Evolutionary conservation across 139 green algal species (phyloP), one percentile per base, ranked within the genome.

Genomic region (Gonium pectorale): DNA sequence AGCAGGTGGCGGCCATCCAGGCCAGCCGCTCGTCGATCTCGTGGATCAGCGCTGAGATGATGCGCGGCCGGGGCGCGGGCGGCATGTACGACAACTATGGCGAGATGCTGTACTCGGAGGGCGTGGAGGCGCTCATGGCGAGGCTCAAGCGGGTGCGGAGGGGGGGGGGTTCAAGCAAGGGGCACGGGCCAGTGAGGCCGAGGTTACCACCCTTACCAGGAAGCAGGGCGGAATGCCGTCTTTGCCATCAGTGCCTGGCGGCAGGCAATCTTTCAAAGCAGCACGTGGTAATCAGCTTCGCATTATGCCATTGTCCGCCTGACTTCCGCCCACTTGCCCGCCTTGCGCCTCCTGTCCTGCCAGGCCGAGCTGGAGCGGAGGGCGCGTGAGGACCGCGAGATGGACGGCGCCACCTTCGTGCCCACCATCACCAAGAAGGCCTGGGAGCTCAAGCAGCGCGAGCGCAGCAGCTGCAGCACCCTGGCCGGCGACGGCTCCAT

Each of bases 91-190:
- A 87, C 31, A 96, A 95, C 81, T 97, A 97, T 63, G 94, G 94
- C 27, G 93, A 97, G 89, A 94, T 95, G 85, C 88, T 97, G 64
- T 97, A 97, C 74, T 91, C 93, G 66, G 94, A 97, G 88, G 94
- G 94, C 17, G 60, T 94, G 68, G 92, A 95, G 77, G 60, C 77
- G 11, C 69, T 88, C 51, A 82, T 83, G 22, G 22, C 69, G 5
- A 67, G 69, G 49, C 67, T 72, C 33, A 81, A 78, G 40, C 86
- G 86, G 89, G 90, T 93, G 75, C 67, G 67, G 52, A 5, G 56
- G 22, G n/a, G 27, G 59, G 15, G 54, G 13, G 54, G 54, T 24
- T 56, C 17, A 56, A 56, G 13, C 49, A 56, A 56, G 13, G n/a
- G n/a, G n/a, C n/a, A n/a, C n/a, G n/a, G n/a, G n/a, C n/a, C n/a